Base-by-base conservation (phyloP, 2,329 filamentous ascomycete genomes). In the Nannizziopsis barbatae region DNA sequence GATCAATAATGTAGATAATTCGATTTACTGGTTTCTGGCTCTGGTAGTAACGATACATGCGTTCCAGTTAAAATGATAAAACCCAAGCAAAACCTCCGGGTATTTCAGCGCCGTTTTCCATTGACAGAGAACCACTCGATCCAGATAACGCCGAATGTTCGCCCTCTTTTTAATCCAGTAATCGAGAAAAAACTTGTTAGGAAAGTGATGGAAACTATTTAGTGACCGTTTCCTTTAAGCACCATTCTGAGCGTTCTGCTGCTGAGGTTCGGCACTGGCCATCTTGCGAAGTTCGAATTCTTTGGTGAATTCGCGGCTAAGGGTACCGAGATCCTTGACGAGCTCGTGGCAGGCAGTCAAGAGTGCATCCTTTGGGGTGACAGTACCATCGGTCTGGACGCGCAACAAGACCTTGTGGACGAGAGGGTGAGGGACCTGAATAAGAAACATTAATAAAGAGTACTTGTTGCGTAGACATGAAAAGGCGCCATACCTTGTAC, bases 271-370 rank as follows among this genome's bases (percentile, higher is more conserved):
- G 17, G 77, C 79, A 39, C 78, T 78, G 51, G 83, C 86, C 76
- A 93, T 90, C 69, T 88, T 89, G 60, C 86, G 81, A 58, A 94
- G 71, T 67, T 93, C 86, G 69, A 81, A 92, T 67, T 96, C 90
- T 61, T 90, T 88, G 15, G 86, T 94, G 65, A 96, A 95, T 62
- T 93, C 86, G 55, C 86, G 80, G 54, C 84, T 84, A 51, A 98
- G 73, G 55, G 81, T 81, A 49, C 83, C 83, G 48, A 95, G 77
- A 56, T 93, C 83, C 51, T 80, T 77, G 54, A 98, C 84, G 40
- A 95, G 75, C 56, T 88, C 83, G 65, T 84, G 80, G 70, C 86
- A 94, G 37, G 84, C 82, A 45, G 81, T 77, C 48, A 92, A 74
- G 36, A 98, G 75, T 1, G 89, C 88, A 58, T 95, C 86, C 57